Conservation (phyloP, 805 yeast genomes). For the Cyberlindnera misumaiensis region DNA sequence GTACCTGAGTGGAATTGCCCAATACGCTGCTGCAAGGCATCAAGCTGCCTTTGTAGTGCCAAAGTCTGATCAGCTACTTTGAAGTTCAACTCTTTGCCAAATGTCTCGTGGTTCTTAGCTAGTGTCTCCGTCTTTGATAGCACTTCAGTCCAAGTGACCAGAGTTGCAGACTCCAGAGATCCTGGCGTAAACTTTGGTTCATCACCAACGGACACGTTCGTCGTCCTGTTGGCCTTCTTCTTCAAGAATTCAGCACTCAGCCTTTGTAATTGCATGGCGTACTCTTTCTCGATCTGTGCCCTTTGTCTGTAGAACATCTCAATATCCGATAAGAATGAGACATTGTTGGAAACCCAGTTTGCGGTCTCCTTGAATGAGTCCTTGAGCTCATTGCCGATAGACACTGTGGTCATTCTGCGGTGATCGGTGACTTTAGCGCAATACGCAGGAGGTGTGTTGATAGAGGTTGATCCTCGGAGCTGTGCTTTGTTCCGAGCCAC, state of each 20-base stretch:
- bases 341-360: slow-evolving; percentile 72
- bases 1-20: slow-evolving; percentile 49
- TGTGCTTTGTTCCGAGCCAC: too few relatives aligned
- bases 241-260: slow-evolving; percentile 65
- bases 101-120: slow-evolving; percentile 55
- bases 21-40: slow-evolving; percentile 48
- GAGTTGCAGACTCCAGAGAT: slow-evolving; percentile 77
- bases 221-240: slow-evolving; percentile 64
- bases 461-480: background rate
- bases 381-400: slow-evolving; percentile 65
- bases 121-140: slow-evolving; percentile 76
- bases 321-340: slow-evolving; percentile 70
- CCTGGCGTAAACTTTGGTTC: slow-evolving; percentile 92
- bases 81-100: slow-evolving; percentile 52
- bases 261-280: slow-evolving; percentile 57
- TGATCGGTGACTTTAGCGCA: background rate
- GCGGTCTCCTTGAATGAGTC: slow-evolving; percentile 75
- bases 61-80: slow-evolving; percentile 58
- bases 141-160: slow-evolving; percentile 88
- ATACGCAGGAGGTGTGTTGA: background rate
- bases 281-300: slow-evolving; percentile 76
- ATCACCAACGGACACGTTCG: slow-evolving; percentile 80
- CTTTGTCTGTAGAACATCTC: slow-evolving; percentile 82
- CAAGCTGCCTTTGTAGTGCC: slow-evolving; percentile 46
- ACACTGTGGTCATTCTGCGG: slow-evolving; percentile 2